Base-by-base conservation (phyloP, 495 filamentous ascomycete species). In the Penicillium pulvis region DNA sequence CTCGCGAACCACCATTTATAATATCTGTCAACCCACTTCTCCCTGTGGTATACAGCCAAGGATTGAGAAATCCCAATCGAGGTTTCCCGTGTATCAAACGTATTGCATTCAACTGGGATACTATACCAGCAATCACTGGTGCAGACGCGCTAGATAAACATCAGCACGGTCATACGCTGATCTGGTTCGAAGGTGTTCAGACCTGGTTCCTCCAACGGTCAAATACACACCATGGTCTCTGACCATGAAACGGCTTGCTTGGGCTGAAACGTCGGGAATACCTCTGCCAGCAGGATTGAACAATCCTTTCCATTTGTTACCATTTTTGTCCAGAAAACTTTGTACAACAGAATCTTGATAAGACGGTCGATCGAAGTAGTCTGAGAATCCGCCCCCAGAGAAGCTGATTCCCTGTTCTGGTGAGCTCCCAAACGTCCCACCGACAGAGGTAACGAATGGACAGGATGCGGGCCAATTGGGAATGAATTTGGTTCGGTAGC, bases 361-460 rank as follows among this genome's bases (percentile, higher is more conserved):
- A 3, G 62, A 59, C 0, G 90, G 89, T 7, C 83, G 79, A 1
- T 71, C 53, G 62, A 90, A 94, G n/a, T 81, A 76, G 44, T 88
- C 81, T 4, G 84, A 87, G 71, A 95, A 93, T 1, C 90, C 89
- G 9, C 87, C 91, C 0, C 81, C 80, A 33, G 84, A 85, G 59
- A 84, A 88, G 24, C 59, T 64, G 36, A 85, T 79, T 12, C 81
- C 87, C 23, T 70, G 79, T 44, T 87, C 75, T 7, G 85, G 80
- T 3, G 73, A 65, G 1, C 80, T 75, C 17, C 79, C 74, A n/a
- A 75, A 72, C 0, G 87, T 91, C 5, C 86, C 90, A 12, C 90
- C 91, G 9, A 94, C 89, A 0, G 85, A 74, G 0, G 91, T 96
- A 5, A 94, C 86, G 64, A 85, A 94, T 0, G 91, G 91, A 61